These are phyloP conservation scores for Aureobasidium leucospermi DNA, from an alignment of 2,329 filamentous ascomycete species.

Conservation along the genomic window DNA sequence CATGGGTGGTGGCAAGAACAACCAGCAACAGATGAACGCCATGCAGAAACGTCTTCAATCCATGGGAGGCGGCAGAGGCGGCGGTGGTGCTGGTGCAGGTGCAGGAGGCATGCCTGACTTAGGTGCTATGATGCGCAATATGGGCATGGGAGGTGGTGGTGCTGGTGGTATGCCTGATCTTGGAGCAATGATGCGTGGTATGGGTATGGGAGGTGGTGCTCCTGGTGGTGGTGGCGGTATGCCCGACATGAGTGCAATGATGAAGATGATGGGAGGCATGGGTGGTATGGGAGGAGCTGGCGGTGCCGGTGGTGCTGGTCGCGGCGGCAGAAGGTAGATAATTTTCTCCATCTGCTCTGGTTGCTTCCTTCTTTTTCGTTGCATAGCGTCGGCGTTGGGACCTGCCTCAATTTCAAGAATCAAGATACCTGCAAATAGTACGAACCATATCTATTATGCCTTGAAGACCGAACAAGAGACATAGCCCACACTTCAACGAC, in stretches of 20 bases:
- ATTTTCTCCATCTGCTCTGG: neutral
- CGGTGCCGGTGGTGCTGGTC: slow-evolving; percentile 37
- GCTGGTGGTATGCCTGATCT: slow-evolving; percentile 57
- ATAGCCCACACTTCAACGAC: too few relatives aligned
- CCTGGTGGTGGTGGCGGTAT: slow-evolving; percentile 48
- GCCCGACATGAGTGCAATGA: slow-evolving; percentile 67
- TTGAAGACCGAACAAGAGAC: too few relatives aligned
- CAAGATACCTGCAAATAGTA: too few relatives aligned
- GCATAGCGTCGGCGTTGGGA: slow-evolving; percentile 16
- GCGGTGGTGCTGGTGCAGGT: slow-evolving; percentile 50
- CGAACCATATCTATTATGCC: too few relatives aligned
- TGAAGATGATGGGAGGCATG: slow-evolving; percentile 70
- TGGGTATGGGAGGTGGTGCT: slow-evolving; percentile 46
- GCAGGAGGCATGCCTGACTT: slow-evolving; percentile 67
- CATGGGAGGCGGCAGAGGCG: slow-evolving; percentile 70
- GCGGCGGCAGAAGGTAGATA: slow-evolving; percentile 17
- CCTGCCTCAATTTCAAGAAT: too few relatives aligned
- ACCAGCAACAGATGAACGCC: slow-evolving; percentile 85
- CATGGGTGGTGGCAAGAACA: slow-evolving; percentile 85
- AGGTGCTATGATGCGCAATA: slow-evolving; percentile 84
- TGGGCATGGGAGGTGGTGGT: slow-evolving; percentile 58
- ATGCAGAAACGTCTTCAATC: slow-evolving; percentile 94
- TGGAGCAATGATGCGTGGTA: slow-evolving; percentile 64
- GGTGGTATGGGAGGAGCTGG: slow-evolving; percentile 60
- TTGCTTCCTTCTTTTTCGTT: neutral